Base-by-base conservation (phyloP, 2,329 filamentous ascomycete species). In the Lasiodiplodia sp. region DNA sequence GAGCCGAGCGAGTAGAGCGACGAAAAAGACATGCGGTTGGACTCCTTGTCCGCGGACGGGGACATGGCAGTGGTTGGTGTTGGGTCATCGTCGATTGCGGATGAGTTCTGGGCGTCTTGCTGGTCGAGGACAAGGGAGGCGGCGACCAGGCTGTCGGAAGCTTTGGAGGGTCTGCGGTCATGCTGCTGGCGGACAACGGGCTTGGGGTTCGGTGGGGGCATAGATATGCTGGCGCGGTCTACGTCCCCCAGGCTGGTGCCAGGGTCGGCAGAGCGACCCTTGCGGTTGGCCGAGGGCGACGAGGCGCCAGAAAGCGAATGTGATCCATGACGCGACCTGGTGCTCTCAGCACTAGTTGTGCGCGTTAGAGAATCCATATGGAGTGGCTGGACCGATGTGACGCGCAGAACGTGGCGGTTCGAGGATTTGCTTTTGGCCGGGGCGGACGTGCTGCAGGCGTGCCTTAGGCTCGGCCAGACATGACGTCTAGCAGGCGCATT, bases 1-100 rank as follows among this genome's bases (percentile, higher is more conserved):
- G 90, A 91, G 55, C 87, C 87, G 28, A 91, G 80, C 38, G 91
- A 93, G 75, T 91, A 91, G 63, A 92, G 82, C 0, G 92, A 94
- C 8, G 90, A 92, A 69, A 91, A 86, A 28, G 91, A 94, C 76
- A 91, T 84, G 63, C 92, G 88, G 74, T 92, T 91, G 55, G 83
- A 83, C 49, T 90, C 82, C 38, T 70, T 67, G 58, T 79, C 78
- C 57, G 72, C 70, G 21, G 69, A 79, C 85, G 69, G 87, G 87
- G 23, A 83, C 81, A 65, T 82, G 81, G 51, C 82, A 75, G 58
- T 79, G 79, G 70, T 83, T 76, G 60, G 85, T 79, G 51, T 84
- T 63, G 71, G 72, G 58, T 79, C 76, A 72, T 87, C 85, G 71
- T 85, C 83, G 66, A 85, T 75, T 63, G 82, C 82, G 70, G 81